Evolutionary conservation across 176 grass and related monocot species (phyloP).

Genomic region (Musa schizocarpa): DNA sequence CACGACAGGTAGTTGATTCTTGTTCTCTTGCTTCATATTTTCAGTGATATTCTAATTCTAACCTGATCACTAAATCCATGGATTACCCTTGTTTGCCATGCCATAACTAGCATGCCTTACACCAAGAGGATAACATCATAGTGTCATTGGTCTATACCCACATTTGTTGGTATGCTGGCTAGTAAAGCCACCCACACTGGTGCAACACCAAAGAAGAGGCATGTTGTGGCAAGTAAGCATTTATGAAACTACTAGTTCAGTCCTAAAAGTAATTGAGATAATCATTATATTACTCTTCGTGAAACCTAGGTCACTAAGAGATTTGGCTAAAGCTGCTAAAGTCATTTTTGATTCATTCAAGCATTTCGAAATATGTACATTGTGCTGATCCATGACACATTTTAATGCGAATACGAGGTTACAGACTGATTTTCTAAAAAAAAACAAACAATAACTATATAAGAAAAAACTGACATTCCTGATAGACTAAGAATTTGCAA

Average conservation of each 20-base stretch:
- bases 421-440: too few species aligned
- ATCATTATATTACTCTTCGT: background rate
- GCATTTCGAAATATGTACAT: too few species aligned
- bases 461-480: too few species aligned
- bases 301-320: background rate
- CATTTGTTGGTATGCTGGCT: background rate
- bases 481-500: too few species aligned
- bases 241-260: background rate
- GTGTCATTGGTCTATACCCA: background rate
- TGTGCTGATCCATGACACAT: too few species aligned
- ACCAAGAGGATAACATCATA: background rate
- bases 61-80: background rate
- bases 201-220: background rate
- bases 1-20: conserved; percentile 65
- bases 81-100: background rate
- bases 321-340: background rate
- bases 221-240: background rate
- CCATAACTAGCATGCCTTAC: background rate
- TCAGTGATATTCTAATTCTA: conserved; percentile 4
- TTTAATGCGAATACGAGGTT: too few species aligned
- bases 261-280: background rate
- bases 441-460: too few species aligned
- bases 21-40: conserved; percentile 17
- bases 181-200: background rate
- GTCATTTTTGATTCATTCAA: too few species aligned